Evolutionary conservation across 257 asterid species (phyloP).

Genomic region (Rubia yunnanensis): DNA sequence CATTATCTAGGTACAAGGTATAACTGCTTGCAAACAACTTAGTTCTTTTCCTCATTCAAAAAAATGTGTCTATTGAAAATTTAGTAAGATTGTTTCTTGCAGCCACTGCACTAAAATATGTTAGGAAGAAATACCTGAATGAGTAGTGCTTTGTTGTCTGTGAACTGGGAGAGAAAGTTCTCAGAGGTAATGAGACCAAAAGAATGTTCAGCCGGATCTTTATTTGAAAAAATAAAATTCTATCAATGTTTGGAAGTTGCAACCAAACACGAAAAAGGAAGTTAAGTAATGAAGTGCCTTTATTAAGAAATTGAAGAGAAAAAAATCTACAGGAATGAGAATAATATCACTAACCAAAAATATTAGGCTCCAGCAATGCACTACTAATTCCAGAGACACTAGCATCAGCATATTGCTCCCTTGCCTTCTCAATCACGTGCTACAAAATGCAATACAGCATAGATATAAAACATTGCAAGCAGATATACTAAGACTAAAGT

Average conservation of each 20-base stretch:
- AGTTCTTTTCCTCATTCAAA: not conserved
- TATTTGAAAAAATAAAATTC: slow-evolving; percentile 20
- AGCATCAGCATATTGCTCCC: slow-evolving; percentile 37
- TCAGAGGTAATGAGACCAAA: slow-evolving; percentile 40
- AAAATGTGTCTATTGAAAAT: not conserved
- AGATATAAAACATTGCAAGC: not conserved
- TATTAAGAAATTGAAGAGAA: not conserved
- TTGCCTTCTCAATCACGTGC: slow-evolving; percentile 56
- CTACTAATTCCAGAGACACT: slow-evolving; percentile 46
- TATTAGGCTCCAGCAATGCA: slow-evolving; percentile 50
- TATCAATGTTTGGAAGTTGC: slow-evolving; percentile 6
- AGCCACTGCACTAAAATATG: not conserved
- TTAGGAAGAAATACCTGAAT: slow-evolving; percentile 50
- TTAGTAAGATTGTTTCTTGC: not conserved
- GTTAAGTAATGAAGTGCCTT: not conserved
- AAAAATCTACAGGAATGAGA: slow-evolving; percentile 4
- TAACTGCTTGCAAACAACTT: not conserved
- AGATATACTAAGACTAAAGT: not conserved
- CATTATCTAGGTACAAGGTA: not conserved
- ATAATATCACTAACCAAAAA: slow-evolving; percentile 52
- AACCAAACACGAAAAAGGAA: not conserved
- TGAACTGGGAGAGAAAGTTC: slow-evolving; percentile 47
- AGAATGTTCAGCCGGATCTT: slow-evolving; percentile 44
- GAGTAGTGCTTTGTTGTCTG: slow-evolving; percentile 62
- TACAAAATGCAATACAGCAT: slow-evolving; percentile 24